Base-by-base conservation (phyloP, 2,329 filamentous ascomycete species). In the Lizonia empirigonia region DNA sequence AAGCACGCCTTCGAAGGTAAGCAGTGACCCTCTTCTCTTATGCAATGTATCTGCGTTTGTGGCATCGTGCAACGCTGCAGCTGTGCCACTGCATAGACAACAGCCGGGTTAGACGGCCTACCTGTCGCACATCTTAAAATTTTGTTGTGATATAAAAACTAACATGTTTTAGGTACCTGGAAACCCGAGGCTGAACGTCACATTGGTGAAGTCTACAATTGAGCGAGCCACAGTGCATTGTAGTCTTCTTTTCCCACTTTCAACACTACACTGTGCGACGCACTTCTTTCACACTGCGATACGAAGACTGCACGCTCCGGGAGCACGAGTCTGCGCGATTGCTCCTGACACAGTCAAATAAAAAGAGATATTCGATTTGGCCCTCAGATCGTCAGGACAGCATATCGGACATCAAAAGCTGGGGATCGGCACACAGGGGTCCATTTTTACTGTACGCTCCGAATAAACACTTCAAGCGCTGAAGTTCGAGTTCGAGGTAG, bases 1-100 rank as follows among this genome's bases (percentile, higher is more conserved):
- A 92, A 94, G 77, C 94, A 99, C 76, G 87, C 91, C 47, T 99
- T 99, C 73, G 90, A 96, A 79, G 94, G 93, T 95, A 78, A 61
- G 82, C 73, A 41, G 5, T 8, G 7, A 24, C 6, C 7, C 10
- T n/a, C 23, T 35, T 20, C 39, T 26, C 26, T 22, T 20, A 41
- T 35, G 40, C 42, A 24, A 37, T 42, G 26, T 45, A 39, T 35
- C 30, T 44, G 41, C 48, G 26, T 44, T 47, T n/a, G 36, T 15
- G 7, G 7, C 32, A 7, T 19, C 9, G 33, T 32, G 29, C 32
- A 29, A 30, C 13, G 7, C 12, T 30, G 23, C 37, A 44, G 16
- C 33, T 8, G 40, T 46, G 34, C 48, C 16, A 47, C 48, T 29
- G 9, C n/a, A 20, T 16, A 12, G 15, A 24, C 24, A 15, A 22